Base-by-base conservation (phyloP, 2,329 filamentous ascomycete species). In the Ceratocystis cubensis region DNA sequence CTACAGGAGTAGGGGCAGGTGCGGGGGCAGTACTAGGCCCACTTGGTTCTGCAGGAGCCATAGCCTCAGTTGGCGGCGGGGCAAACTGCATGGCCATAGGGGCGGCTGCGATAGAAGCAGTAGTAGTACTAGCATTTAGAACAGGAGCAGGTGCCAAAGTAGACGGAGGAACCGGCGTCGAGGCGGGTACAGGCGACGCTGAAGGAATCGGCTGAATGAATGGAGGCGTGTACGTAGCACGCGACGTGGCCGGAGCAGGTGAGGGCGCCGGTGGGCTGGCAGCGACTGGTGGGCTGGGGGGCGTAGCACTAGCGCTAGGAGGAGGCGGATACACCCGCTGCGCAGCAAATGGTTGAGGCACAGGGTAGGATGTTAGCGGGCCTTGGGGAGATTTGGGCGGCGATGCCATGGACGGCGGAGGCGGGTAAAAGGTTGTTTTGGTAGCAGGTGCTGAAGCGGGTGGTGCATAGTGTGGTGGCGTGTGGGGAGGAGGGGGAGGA, bases 401-500 rank as follows among this genome's bases (percentile, higher is more conserved):
- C 10, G 73, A 70, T 59, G 74, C 71, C 15, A 65, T 15, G 65
- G 72, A 72, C 17, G 77, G 75, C 13, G 78, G 77, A 64, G 78
- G 75, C 63, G 78, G 75, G 61, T 79, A 80, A 72, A 79, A 80
- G 59, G 77, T 77, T 25, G 77, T 74, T 69, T 76, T 76, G 71
- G 75, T 76, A 53, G 78, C 76, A 2, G 79, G 78, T 62, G 79
- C 77, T 25, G 80, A 81, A 4, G 75, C 77, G 41, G 70, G 72
- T 13, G 72, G 70, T 50, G 70, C 70, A 41, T 69, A 70, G 41
- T 69, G 70, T 8, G 66, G 64, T 25, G 71, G 70, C 46, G 59
- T 67, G 22, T 68, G 61, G 53, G 65, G 67, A 61, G 69, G 53
- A 65, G 44, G 48, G 4, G 48, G 57, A 50, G 33, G 33, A n/a